phyloP scores from a whole-genome alignment of 306 rosid species.

The Castanospermum australe region DNA sequence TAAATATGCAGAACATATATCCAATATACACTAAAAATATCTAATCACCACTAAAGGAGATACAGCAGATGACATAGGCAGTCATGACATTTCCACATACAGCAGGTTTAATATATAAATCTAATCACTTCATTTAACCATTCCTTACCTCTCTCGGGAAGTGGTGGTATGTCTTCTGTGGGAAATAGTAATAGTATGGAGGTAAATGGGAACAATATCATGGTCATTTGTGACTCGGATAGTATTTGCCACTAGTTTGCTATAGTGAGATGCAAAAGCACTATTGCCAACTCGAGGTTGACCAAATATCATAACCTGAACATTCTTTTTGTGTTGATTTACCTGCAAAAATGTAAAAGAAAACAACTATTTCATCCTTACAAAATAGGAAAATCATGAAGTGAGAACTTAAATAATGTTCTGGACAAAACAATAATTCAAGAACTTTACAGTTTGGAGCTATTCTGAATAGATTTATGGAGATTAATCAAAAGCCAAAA shows the following conservation, averaged over 20 bases:
- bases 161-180: conserved; percentile 92
- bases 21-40: background rate
- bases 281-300: conserved; percentile 97
- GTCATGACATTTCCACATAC: background rate
- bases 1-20: background rate
- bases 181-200: conserved; percentile 80
- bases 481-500: background rate
- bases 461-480: background rate
- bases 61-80: background rate
- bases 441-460: conserved; percentile 1
- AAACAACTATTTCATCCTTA: conserved; percentile 12
- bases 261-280: conserved; percentile 73
- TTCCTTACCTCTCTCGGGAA: conserved; percentile 86
- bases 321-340: conserved; percentile 50
- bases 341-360: conserved; percentile 50
- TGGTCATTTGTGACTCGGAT: conserved; percentile 77
- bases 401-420: conserved; percentile 1
- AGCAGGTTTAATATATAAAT: background rate
- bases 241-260: conserved; percentile 59
- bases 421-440: background rate
- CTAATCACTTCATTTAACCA: conserved; percentile 17
- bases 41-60: background rate
- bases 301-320: conserved; percentile 93
- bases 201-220: conserved; percentile 98
- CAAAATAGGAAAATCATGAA: background rate